Evolutionary conservation across 768 basidiomycete genomes (phyloP), one percentile per base, ranked within the genome.

Genomic region (Lepiota venenata): DNA sequence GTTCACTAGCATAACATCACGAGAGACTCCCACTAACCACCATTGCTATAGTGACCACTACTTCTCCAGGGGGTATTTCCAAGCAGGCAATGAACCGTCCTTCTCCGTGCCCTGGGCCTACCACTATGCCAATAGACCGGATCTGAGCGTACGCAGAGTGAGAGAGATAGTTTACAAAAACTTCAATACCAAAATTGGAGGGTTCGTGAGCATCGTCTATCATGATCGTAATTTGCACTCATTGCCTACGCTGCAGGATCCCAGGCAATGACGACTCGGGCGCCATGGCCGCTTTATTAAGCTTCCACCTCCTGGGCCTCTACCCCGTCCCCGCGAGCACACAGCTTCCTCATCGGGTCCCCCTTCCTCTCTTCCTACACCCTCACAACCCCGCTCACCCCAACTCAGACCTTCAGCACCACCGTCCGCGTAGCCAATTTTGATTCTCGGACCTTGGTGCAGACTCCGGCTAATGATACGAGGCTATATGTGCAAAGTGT

Each of bases 181-280:
- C 58, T 79, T 79, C 58, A 74, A 71, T 59, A 79, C 78, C 4
- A 71, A 71, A 8, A 72, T 76, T 52, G 63, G 69, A 49, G 78
- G 78, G 70, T 77, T 59, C 8, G 66, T 65, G n/a, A 40, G 22
- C 51, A 16, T 48, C 29, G 27, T 36, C 32, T 7, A 41, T 20
- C 27, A 29, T 4, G 1, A 36, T 25, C 16, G 16, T 35, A 20
- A 27, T 39, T 37, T 32, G 9, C 18, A 35, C 20, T 51, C 18
- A 47, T 27, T 22, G 44, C 50, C 14, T 21, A 25, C 6, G 39
- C 48, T 25, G n/a, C 37, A 73, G 77, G 32, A 71, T 80, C 25
- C 79, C 79, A 2, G 78, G 78, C 2, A 80, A 80, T 56, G 79
- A 80, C 56, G 78, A 80, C 59, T 76, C 74, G 4, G 79, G 75